Conservation (phyloP, 2,329 filamentous ascomycete genomes). For the Pezicula rhizophila region DNA sequence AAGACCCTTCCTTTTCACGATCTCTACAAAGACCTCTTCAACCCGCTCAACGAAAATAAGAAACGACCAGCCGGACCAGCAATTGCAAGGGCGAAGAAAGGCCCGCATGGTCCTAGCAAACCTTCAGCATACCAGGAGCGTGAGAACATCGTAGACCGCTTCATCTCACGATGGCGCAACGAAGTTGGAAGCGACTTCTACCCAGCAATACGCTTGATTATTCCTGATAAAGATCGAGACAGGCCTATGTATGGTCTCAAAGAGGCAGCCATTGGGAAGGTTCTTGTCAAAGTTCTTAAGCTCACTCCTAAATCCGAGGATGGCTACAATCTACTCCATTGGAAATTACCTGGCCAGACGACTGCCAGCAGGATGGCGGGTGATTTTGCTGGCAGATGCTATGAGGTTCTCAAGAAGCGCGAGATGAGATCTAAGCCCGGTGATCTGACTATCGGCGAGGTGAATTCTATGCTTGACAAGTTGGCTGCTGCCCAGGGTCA, state of each 20-base stretch:
- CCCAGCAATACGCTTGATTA: constrained; percentile 82
- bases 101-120: constrained; percentile 50
- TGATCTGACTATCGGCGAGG: constrained; percentile 78
- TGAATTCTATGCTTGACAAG: constrained; percentile 78
- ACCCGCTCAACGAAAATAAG: constrained; percentile 71
- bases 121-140: constrained; percentile 71
- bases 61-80: constrained; percentile 49
- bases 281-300: constrained; percentile 87
- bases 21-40: constrained; percentile 72
- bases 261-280: constrained; percentile 81
- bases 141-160: constrained; percentile 74
- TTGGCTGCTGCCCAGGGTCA: constrained; percentile 72
- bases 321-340: constrained; percentile 77
- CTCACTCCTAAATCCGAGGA: constrained; percentile 89
- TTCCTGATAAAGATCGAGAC: constrained; percentile 89
- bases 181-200: constrained; percentile 92
- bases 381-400: constrained; percentile 87
- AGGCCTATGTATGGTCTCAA: constrained; percentile 91
- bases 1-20: constrained; percentile 78
- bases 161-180: constrained; percentile 79
- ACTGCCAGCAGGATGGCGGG: constrained; percentile 64
- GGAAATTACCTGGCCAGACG: constrained; percentile 78
- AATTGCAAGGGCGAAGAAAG: constrained; percentile 49
- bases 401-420: constrained; percentile 77
- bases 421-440: constrained; percentile 69